Base-by-base conservation (phyloP, 305 asterid genomes). In the Solanum hybrid region DNA sequence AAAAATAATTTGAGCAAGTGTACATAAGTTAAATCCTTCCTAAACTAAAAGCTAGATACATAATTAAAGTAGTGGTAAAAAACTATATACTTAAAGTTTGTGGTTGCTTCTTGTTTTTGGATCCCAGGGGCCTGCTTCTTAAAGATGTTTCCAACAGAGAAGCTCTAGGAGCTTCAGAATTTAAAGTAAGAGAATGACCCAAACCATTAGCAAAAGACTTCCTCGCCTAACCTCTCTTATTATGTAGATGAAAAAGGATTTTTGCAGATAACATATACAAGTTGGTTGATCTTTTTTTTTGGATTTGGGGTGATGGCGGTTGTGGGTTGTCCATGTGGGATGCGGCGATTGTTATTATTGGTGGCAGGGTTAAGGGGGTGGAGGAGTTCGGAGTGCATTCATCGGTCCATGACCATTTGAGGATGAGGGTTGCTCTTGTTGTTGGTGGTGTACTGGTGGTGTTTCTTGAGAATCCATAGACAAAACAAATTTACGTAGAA, bases 181-280 rank as follows among this genome's bases (percentile, higher is more conserved):
- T 3, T 5, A 96, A 92, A 42, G 94, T 75, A 20, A 94, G 93
- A 13, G 98, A 93, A 51, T 51, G 66, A 4, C 94, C 96, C 4
- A 96, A 90, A 2, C 93, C 94, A 75, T 94, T 96, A 3, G 96
- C 95, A 2, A 96, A 94, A 88, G 90, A 92, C 88, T 92, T 94
- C 84, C 95, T 91, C 0, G 92, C 94, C 17, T 94, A 87, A 10
- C 96, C 96, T 92, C 93, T 92, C 64, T 93, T 94, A 91, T 94
- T 10, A 1, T 40, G 89, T 22, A 78, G 87, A 1, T 80, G 79
- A 2, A 29, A 88, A 40, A 29, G 4, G 42, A 24, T 64, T 29
- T 13, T 81, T 24, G 6, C 1, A 0, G 17, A 13, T 71, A 12
- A 10, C 17, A 26, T 31, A 3, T 7, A 72, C 5, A 90, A 88